Percentiles rank a stretch among this genome's conserved stretches.
Conservation (phyloP, 768 basidiomycete genomes). For the Polyporus arcularius region DNA sequence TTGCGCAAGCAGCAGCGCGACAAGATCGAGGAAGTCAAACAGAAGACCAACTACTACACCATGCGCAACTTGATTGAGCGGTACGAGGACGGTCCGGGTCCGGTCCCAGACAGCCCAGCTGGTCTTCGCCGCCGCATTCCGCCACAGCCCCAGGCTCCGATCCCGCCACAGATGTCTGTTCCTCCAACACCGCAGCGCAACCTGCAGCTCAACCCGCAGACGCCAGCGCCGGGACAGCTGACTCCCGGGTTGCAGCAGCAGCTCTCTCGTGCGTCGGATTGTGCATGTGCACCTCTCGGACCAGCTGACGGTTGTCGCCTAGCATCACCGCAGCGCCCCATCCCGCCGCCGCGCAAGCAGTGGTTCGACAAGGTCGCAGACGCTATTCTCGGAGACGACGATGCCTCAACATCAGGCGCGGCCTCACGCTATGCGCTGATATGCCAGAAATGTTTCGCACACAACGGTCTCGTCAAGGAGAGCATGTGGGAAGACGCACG, state of each 20-base stretch:
- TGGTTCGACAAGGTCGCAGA: slow-evolving; percentile 92
- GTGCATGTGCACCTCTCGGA: neutral
- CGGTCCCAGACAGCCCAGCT: slow-evolving; percentile 31
- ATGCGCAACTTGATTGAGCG: slow-evolving; percentile 88
- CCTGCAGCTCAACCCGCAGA: slow-evolving; percentile 28
- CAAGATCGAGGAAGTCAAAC: slow-evolving; percentile 95
- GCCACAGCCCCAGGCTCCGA: slow-evolving; percentile 13
- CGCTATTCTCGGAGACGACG: slow-evolving; percentile 78
- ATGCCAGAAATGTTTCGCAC: slow-evolving; percentile 83
- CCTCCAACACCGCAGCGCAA: slow-evolving; percentile 30
- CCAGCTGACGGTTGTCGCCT: neutral
- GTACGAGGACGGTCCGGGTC: slow-evolving; percentile 64
- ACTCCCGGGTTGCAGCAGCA: slow-evolving; percentile 35
- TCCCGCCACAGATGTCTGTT: slow-evolving; percentile 4
- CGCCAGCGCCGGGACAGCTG: slow-evolving; percentile 19
- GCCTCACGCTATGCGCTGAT: slow-evolving; percentile 77
- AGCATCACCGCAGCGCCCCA: slow-evolving; percentile 42
- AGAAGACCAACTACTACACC: slow-evolving; percentile 93
- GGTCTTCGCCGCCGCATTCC: slow-evolving; percentile 42
- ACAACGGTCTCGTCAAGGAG: slow-evolving; percentile 88
- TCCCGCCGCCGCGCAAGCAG: slow-evolving; percentile 62
- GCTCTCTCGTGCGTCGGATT: slow-evolving; percentile 38
- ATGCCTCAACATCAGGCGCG: slow-evolving; percentile 37
- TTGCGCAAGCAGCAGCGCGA: slow-evolving; percentile 77
- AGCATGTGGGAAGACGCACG: slow-evolving; percentile 80